A percentile compares a stretch with the other conserved stretches of the same genome.
Evolutionary conservation across 2,329 filamentous ascomycete species (phyloP).

Genomic region (Beauveria rudraprayagi): DNA sequence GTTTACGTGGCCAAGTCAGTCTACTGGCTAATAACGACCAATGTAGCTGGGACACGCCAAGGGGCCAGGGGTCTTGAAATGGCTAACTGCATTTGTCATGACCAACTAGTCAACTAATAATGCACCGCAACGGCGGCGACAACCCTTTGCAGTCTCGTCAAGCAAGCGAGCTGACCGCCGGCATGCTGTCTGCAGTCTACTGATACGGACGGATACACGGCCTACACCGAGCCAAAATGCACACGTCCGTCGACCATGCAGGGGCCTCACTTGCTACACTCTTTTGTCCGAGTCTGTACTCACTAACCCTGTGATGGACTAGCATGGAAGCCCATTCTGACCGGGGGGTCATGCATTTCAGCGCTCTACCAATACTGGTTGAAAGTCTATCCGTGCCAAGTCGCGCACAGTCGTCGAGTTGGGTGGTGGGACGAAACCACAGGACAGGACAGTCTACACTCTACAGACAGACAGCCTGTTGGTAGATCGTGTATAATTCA

Average conservation of each 20-base stretch:
- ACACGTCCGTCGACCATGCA: background rate
- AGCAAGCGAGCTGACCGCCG: background rate
- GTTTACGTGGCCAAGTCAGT: no score
- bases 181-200: background rate
- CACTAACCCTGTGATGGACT: background rate
- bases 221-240: background rate
- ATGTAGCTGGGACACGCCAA: no score
- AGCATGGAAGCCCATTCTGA: background rate
- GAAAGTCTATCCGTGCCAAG: constrained; percentile 10
- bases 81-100: no score
- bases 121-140: no score
- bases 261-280: constrained; percentile 3
- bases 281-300: background rate
- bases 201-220: background rate
- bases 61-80: no score
- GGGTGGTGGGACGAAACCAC: constrained; percentile 7
- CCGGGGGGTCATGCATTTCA: background rate
- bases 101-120: no score
- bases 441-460: background rate
- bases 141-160: no score
- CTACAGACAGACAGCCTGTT: background rate
- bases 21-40: no score
- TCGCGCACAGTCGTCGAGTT: background rate
- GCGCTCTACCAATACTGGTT: background rate
- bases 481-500: constrained; percentile 3